A percentile compares a stretch with the other conserved stretches of the same genome.
These are phyloP conservation scores for Haematococcus sp. DNA, from an alignment of 139 green algal genomes.

Conservation along the genomic window DNA sequence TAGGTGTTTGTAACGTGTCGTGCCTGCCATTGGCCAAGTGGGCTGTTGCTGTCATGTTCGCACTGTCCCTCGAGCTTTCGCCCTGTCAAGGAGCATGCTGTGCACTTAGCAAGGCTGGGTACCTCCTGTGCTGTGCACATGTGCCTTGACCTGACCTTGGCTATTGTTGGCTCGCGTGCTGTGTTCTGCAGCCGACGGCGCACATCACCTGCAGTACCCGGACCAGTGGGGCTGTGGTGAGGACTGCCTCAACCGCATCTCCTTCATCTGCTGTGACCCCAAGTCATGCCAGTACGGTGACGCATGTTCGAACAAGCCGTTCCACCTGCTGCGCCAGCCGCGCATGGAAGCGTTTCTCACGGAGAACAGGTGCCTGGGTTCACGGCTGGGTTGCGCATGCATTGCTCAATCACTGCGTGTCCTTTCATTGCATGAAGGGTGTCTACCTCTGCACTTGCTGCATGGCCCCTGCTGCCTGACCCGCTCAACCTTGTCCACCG, in stretches of 20 bases:
- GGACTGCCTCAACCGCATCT: slow-evolving; percentile 37
- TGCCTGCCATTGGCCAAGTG: no score
- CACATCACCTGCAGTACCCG: no score
- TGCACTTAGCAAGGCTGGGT: no score
- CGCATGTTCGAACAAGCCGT: slow-evolving; percentile 75
- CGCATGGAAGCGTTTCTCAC: slow-evolving; percentile 75
- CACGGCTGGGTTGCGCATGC: slow-evolving; percentile 37
- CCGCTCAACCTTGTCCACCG: no score
- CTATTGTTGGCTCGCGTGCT: not conserved
- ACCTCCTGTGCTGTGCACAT: no score
- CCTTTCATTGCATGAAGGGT: not conserved
- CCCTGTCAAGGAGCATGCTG: not conserved
- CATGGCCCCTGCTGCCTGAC: no score
- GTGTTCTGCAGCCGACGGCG: slow-evolving; percentile 26
- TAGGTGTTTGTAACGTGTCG: no score
- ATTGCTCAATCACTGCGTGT: not conserved
- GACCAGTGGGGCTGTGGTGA: slow-evolving; percentile 22
- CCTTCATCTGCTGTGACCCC: slow-evolving; percentile 75
- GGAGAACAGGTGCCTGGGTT: slow-evolving; percentile 34
- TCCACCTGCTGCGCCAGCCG: slow-evolving; percentile 63
- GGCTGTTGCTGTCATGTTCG: not conserved
- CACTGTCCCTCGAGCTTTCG: no score
- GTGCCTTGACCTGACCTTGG: no score
- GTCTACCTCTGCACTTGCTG: no score
- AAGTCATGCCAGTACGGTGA: slow-evolving; percentile 72